Conservation (phyloP, 345 rosid genomes). For the Sonneratia caseolaris region DNA sequence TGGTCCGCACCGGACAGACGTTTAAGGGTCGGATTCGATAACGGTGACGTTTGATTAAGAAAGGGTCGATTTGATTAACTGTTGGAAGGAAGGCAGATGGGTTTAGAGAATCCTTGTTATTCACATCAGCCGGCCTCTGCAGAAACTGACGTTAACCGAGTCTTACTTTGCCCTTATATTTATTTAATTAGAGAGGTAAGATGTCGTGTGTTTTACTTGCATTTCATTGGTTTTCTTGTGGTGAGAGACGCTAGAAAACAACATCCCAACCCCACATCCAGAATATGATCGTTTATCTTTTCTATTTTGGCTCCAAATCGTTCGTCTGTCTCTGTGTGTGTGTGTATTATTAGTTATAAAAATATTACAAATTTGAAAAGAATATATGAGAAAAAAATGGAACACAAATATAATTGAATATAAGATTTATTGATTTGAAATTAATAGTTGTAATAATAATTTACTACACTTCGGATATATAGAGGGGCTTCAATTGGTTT, state of each 20-base stretch:
- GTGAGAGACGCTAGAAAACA: not conserved
- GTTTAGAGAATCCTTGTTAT: not conserved
- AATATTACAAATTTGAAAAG: too few relatives aligned
- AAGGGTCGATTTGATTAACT: not conserved
- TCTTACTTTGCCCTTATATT: too few relatives aligned
- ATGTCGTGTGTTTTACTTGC: constrained; percentile 4
- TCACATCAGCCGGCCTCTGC: not conserved
- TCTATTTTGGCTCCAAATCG: not conserved
- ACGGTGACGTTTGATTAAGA: not conserved
- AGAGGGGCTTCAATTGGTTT: too few relatives aligned
- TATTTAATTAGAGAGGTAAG: not conserved
- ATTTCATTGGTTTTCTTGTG: not conserved
- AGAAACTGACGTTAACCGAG: not conserved
- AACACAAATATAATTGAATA: too few relatives aligned
- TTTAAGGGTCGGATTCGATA: not conserved
- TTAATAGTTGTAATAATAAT: too few relatives aligned
- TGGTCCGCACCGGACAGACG: not conserved
- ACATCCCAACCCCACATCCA: constrained; percentile 4
- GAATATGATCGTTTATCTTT: not conserved
- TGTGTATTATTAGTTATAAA: too few relatives aligned
- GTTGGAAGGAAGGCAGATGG: not conserved
- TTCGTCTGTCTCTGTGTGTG: too few relatives aligned
- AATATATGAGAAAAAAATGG: too few relatives aligned
- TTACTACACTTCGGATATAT: too few relatives aligned
- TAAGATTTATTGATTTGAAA: too few relatives aligned